Conservation (phyloP, 176 grass and related monocot genomes). For the Eleusine indica region DNA sequence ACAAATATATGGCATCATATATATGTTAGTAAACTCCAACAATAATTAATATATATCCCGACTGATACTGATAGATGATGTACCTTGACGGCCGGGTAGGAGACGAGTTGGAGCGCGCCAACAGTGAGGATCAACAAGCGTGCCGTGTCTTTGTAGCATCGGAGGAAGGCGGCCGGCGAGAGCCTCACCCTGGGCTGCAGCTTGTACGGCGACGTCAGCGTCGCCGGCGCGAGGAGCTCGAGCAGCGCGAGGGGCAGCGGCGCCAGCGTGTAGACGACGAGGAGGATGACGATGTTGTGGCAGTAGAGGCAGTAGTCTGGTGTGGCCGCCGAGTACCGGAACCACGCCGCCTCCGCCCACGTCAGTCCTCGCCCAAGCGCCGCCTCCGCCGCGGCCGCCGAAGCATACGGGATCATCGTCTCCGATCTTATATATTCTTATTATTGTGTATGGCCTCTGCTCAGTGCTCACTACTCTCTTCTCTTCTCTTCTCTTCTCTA, state of each 20-base stretch:
- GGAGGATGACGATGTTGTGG: slow-evolving; percentile 77
- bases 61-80: background rate
- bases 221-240: slow-evolving; percentile 57
- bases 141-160: slow-evolving; percentile 71
- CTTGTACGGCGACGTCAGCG: slow-evolving; percentile 59
- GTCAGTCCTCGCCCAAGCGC: slow-evolving; percentile 70
- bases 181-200: slow-evolving; percentile 78
- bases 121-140: slow-evolving; percentile 68
- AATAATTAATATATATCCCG: no score
- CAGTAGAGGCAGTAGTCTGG: slow-evolving; percentile 69
- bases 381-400: slow-evolving; percentile 69
- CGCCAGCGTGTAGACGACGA: slow-evolving; percentile 68
- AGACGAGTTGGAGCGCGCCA: slow-evolving; percentile 66
- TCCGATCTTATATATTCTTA: no score
- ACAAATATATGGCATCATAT: no score
- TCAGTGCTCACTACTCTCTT: no score
- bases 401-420: slow-evolving; percentile 73
- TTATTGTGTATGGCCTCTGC: no score
- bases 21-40: no score
- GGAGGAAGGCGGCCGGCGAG: slow-evolving; percentile 47
- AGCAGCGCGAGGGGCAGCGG: slow-evolving; percentile 83
- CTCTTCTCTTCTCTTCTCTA: no score
- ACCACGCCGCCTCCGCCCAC: slow-evolving; percentile 60
- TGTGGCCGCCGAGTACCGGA: slow-evolving; percentile 56
- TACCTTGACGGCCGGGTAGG: slow-evolving; percentile 88